Percentiles rank a stretch among this genome's conserved stretches.
phyloP scores from a whole-genome alignment of 345 rosid species.

The Conringia planisiliqua region DNA sequence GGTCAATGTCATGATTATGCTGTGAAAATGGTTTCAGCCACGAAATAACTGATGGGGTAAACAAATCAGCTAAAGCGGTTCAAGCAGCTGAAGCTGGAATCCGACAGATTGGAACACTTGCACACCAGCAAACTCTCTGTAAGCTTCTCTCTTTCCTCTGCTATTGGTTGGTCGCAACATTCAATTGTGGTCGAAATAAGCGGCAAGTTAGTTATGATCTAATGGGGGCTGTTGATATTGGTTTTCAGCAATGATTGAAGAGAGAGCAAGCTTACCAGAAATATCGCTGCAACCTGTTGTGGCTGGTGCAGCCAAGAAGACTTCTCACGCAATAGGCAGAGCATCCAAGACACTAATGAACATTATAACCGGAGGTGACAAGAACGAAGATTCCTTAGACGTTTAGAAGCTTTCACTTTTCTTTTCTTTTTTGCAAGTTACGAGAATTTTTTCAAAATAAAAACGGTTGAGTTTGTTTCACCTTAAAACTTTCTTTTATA shows the following conservation, averaged over 20 bases:
- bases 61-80: constrained; percentile 87
- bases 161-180: background rate
- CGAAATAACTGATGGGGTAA: constrained; percentile 81
- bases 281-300: constrained; percentile 81
- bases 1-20: background rate
- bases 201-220: background rate
- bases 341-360: constrained; percentile 73
- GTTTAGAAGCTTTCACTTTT: background rate
- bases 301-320: constrained; percentile 73
- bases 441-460: background rate
- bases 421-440: background rate
- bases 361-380: constrained; percentile 55
- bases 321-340: constrained; percentile 70
- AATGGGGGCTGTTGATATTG: background rate
- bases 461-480: background rate
- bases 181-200: background rate
- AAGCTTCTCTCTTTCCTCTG: constrained; percentile 14
- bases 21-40: constrained; percentile 52
- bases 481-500: background rate
- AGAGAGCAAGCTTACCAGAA: constrained; percentile 76
- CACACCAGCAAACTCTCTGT: constrained; percentile 84
- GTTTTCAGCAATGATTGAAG: constrained; percentile 80
- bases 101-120: constrained; percentile 69
- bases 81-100: constrained; percentile 92
- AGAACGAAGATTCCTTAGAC: constrained; percentile 14